Evolutionary conservation across 78 protist species (phyloP).

Genomic region (Cavenderia fasciculata): DNA sequence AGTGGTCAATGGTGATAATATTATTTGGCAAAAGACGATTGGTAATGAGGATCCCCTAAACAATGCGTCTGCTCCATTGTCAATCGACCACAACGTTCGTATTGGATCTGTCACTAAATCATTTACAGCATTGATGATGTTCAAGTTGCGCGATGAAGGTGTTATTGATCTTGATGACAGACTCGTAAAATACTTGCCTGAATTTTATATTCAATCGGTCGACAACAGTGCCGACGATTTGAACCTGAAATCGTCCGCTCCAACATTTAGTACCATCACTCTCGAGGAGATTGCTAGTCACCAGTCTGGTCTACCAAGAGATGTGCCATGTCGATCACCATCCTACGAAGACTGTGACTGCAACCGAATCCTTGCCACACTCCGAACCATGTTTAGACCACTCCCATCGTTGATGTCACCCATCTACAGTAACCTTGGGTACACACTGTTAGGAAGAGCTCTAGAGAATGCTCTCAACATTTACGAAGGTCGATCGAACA

Average conservation of each 20-base stretch:
- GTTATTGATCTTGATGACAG: constrained; percentile 11
- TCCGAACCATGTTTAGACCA: constrained; percentile 1
- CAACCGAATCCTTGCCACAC: constrained; percentile 4
- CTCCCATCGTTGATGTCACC: constrained; percentile 13
- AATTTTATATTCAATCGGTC: background rate
- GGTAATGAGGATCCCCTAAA: too few species aligned
- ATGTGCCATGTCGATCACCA: background rate
- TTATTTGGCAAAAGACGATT: too few species aligned
- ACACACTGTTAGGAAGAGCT: constrained; percentile 10
- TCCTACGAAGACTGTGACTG: background rate
- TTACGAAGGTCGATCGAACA: too few species aligned
- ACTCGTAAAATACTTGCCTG: constrained; percentile 12
- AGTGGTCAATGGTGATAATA: too few species aligned
- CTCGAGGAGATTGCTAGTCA: constrained; percentile 21
- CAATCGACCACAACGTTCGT: too few species aligned
- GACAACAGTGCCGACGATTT: too few species aligned
- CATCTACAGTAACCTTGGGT: constrained; percentile 21
- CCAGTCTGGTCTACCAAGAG: constrained; percentile 7
- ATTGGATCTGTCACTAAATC: constrained; percentile 40
- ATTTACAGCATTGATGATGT: constrained; percentile 40
- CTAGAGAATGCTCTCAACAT: background rate
- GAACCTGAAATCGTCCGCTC: too few species aligned
- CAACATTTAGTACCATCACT: background rate
- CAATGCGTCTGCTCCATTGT: too few species aligned
- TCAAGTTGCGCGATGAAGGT: constrained; percentile 27